Evolutionary conservation across 2,329 filamentous ascomycete species (phyloP), one percentile per base, ranked within the genome.

Genomic region (Metarhizium robertsii): DNA sequence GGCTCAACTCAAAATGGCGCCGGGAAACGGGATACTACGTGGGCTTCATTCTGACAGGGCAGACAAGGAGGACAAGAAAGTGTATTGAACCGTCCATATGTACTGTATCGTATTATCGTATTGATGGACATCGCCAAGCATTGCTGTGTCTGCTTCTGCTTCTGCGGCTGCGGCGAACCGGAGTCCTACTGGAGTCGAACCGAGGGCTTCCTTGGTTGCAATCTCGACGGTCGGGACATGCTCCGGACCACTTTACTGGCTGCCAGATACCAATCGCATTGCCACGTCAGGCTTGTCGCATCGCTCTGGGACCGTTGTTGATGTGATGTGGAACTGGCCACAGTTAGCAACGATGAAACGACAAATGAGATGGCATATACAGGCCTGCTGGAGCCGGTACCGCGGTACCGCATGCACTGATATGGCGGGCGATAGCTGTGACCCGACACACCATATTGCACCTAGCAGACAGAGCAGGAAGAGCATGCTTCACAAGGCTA

Each of bases 1-100:
- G 48, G 29, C 51, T 52, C 50, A 54, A 52, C 54, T 58, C 53
- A 56, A 50, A 53, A 56, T 40, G 52, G 54, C 57, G 57, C 54
- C 42, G 46, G 50, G 42, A 32, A 32, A 55, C 51, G 51, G 57
- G 48, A 50, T 40, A 18, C 14, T 30, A 42, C 25, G 34, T 48
- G 43, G 53, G 36, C 30, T 16, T 50, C 38, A 38, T 51, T 38
- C 25, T 51, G 16, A 51, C 42, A 55, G 42, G 20, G 3, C 6
- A 10, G 40, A 42, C 53, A 52, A 40, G 40, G 49, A 40, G 40
- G 49, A 50, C 43, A n/a, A 40, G 40, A 20, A 20, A 34, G 32
- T 34, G 13, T 40, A 51, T 16, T 25, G 29, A 48, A 29, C 14
- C 38, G 5, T 13, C 13, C 3, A 11, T 16, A 40, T 13, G 11